phyloP scores from a whole-genome alignment of 768 basidiomycete species.

The Sarcodon sp. region DNA sequence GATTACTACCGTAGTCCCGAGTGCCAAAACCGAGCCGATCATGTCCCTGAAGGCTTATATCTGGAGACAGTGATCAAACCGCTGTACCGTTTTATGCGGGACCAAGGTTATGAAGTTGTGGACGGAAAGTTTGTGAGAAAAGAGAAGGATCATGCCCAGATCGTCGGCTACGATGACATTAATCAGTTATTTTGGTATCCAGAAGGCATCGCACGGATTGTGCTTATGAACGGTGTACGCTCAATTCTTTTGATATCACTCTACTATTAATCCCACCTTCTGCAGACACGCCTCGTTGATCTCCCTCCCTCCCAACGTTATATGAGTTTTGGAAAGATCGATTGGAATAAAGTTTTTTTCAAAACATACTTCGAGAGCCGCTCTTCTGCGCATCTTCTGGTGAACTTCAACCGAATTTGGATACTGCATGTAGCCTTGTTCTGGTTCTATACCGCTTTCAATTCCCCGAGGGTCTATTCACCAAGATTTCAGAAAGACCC shows the following conservation, averaged over 20 bases:
- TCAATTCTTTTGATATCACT: slow-evolving; percentile 1
- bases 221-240: slow-evolving; percentile 74
- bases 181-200: slow-evolving; percentile 99
- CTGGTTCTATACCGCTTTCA: slow-evolving; percentile 98
- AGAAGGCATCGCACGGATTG: slow-evolving; percentile 89
- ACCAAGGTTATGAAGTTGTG: slow-evolving; percentile 92
- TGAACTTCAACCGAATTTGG: slow-evolving; percentile 99
- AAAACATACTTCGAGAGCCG: slow-evolving; percentile 99
- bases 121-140: slow-evolving; percentile 91
- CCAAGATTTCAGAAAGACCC: slow-evolving; percentile 52
- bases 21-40: slow-evolving; percentile 89
- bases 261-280: slow-evolving; percentile 1
- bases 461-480: slow-evolving; percentile 86
- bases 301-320: slow-evolving; percentile 86
- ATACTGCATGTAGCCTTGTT: slow-evolving; percentile 87
- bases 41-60: slow-evolving; percentile 91
- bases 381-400: slow-evolving; percentile 82
- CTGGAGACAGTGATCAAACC: slow-evolving; percentile 88
- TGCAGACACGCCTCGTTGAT: slow-evolving; percentile 83
- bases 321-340: slow-evolving; percentile 81
- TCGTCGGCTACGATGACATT: slow-evolving; percentile 99
- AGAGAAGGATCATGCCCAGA: slow-evolving; percentile 89
- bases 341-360: slow-evolving; percentile 95
- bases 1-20: slow-evolving; percentile 98
- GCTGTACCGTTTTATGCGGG: slow-evolving; percentile 88